Evolutionary conservation across 2,329 filamentous ascomycete genomes (phyloP).

Genomic region (Ophiognomonia clavigignenti-juglandacearum): DNA sequence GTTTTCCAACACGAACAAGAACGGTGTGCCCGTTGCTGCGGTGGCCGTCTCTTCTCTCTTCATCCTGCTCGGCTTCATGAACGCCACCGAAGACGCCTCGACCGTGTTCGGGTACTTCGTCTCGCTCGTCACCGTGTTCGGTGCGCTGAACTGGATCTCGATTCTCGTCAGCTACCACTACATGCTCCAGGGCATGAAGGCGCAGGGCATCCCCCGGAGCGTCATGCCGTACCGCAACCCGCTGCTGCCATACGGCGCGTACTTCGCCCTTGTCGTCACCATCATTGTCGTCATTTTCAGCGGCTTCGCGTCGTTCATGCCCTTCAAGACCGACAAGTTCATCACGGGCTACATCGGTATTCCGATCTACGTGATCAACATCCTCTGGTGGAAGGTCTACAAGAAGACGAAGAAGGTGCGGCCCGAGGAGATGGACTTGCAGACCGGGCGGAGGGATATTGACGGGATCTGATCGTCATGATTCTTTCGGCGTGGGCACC

Average conservation of each 20-base stretch:
- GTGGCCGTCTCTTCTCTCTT: slow-evolving; percentile 31
- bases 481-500: too few species aligned
- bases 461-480: too few species aligned
- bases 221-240: slow-evolving; percentile 33
- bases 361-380: slow-evolving; percentile 47
- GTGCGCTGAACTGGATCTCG: slow-evolving; percentile 37
- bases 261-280: slow-evolving; percentile 27
- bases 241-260: slow-evolving; percentile 35
- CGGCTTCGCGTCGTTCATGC: slow-evolving; percentile 29
- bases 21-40: slow-evolving; percentile 36
- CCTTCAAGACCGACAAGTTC: slow-evolving; percentile 58
- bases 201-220: slow-evolving; percentile 28
- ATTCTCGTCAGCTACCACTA: slow-evolving; percentile 34
- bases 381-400: slow-evolving; percentile 58
- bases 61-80: slow-evolving; percentile 33
- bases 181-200: slow-evolving; percentile 32
- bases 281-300: slow-evolving; percentile 54
- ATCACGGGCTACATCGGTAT: slow-evolving; percentile 49
- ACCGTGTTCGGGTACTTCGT: slow-evolving; percentile 36
- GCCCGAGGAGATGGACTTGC: slow-evolving; percentile 51
- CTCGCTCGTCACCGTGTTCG: slow-evolving; percentile 37
- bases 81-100: background rate
- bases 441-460: background rate
- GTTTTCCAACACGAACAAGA: slow-evolving; percentile 28
- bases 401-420: slow-evolving; percentile 51